Evolutionary conservation across 2,329 filamentous ascomycete genomes (phyloP), one percentile per base, ranked within the genome.

Genomic region (Annulohypoxylon truncatum): DNA sequence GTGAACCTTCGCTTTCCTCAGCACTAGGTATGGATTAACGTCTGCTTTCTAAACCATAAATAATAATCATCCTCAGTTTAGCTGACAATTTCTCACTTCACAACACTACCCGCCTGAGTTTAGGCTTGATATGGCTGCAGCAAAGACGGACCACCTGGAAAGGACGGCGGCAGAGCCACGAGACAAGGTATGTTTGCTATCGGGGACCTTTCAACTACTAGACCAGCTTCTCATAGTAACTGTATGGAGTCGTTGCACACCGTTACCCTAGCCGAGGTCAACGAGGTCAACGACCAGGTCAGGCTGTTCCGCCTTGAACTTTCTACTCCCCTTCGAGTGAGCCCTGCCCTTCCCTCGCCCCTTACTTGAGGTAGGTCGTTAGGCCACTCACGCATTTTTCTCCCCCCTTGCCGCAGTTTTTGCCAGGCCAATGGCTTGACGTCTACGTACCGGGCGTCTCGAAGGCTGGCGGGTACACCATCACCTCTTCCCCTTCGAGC

Each of bases 401-500:
- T 22, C 15, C 9, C n/a, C 15, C 35, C 10, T 42, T 28, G 15
- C 2, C 79, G 44, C 77, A 92, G 84, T 96, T 96, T 79, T 83
- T 89, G 4, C 88, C 94, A 4, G 94, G 94, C 57, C 94, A 97
- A 82, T 97, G 93, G 92, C 85, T 97, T 60, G 94, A 97, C 77
- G 89, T 93, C 5, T 90, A 91, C 76, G 86, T 93, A 56, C 93
- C 94, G 1, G 82, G 82, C 35, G 80, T 92, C 46, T 73, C 84
- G 44, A 89, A 90, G 76, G 89, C 92, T 2, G 94, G 94, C 31
- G 94, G 94, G 62, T 97, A 97, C 82, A 97, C 93, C 42, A 91
- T 97, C 69, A 95, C 93, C 5, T 96, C 92, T 1, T 81, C 90
- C 0, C 93, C 93, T 0, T 85, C 84, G 42, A 80, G 83, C 58